Evolutionary conservation across 768 basidiomycete species (phyloP).

Genomic region (Lyophyllum decastes): DNA sequence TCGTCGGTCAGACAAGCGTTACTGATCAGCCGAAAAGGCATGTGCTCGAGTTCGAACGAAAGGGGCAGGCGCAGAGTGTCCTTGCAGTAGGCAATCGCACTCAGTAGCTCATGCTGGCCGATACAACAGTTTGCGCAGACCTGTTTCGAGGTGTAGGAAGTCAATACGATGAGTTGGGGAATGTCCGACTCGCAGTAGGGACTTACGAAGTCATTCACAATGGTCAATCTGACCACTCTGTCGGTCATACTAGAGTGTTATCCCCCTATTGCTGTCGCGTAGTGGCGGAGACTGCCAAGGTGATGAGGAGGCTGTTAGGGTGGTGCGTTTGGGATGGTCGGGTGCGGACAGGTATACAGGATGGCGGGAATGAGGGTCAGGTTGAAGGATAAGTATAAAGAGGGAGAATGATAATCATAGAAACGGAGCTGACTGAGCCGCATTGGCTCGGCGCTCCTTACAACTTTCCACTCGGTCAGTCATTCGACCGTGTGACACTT

Average conservation of each 20-base stretch:
- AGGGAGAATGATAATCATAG: slow-evolving; percentile 28
- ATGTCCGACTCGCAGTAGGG: slow-evolving; percentile 2
- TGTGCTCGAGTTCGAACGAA: slow-evolving; percentile 51
- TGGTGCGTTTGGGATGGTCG: slow-evolving; percentile 6
- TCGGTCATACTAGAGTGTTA: slow-evolving; percentile 33
- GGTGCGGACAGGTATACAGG: slow-evolving; percentile 9
- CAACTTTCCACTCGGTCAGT: slow-evolving; percentile 13
- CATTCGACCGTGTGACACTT: slow-evolving; percentile 14
- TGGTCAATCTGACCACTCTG: slow-evolving; percentile 46
- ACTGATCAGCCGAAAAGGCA: slow-evolving; percentile 51
- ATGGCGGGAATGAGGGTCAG: slow-evolving; percentile 11
- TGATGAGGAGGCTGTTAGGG: not conserved
- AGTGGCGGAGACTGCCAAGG: not conserved
- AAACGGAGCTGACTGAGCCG: slow-evolving; percentile 28
- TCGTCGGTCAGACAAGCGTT: slow-evolving; percentile 36
- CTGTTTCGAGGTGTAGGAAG: slow-evolving; percentile 22
- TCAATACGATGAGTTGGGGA: not conserved
- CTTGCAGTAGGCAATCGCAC: slow-evolving; percentile 49
- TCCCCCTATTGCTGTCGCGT: slow-evolving; percentile 4
- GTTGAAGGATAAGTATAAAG: slow-evolving; percentile 15
- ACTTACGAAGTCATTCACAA: slow-evolving; percentile 50
- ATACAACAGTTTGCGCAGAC: slow-evolving; percentile 55
- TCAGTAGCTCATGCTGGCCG: slow-evolving; percentile 51
- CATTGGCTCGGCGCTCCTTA: slow-evolving; percentile 13
- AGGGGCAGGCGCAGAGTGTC: slow-evolving; percentile 48